Percentiles rank a stretch among this genome's conserved stretches.
phyloP scores from a whole-genome alignment of 495 filamentous ascomycete species.

The Tetracladium marchalianum region DNA sequence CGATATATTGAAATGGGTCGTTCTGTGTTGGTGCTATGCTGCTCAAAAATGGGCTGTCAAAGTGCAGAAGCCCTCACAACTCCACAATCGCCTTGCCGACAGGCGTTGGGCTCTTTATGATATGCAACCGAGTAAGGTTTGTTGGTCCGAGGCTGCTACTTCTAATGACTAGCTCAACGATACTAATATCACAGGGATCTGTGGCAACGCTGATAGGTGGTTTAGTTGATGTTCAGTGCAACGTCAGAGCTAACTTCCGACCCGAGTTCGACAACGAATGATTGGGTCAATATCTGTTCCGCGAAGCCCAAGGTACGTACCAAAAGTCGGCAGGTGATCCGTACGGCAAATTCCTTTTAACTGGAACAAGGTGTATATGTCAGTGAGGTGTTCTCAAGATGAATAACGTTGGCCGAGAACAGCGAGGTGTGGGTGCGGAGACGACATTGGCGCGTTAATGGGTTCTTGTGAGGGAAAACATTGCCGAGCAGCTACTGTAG shows the following conservation, averaged over 20 bases:
- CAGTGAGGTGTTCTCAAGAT: constrained; percentile 11
- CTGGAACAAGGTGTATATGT: constrained; percentile 17
- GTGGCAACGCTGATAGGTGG: too few relatives aligned
- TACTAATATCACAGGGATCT: too few relatives aligned
- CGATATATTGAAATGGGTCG: too few relatives aligned
- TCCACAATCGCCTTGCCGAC: too few relatives aligned
- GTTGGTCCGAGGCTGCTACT: too few relatives aligned
- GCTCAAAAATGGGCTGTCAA: too few relatives aligned
- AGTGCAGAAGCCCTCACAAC: too few relatives aligned
- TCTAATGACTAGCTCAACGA: too few relatives aligned
- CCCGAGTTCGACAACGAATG: constrained; percentile 7
- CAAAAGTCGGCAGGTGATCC: constrained; percentile 20
- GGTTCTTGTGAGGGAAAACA: constrained; percentile 10
- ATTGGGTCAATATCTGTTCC: constrained; percentile 7
- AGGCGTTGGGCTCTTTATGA: too few relatives aligned
- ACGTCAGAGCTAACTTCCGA: constrained; percentile 20
- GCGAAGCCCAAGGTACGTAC: constrained; percentile 13
- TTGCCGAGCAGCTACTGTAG: constrained; percentile 10
- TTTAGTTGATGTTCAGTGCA: constrained; percentile 11
- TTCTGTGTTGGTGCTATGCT: too few relatives aligned
- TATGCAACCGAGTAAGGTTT: too few relatives aligned
- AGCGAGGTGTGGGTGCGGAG: constrained; percentile 3
- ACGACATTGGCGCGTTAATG: constrained; percentile 18
- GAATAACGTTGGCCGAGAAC: constrained; percentile 11
- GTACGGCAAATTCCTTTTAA: constrained; percentile 11